Conservation (phyloP, 805 yeast species). For the Candida mattraensis region DNA sequence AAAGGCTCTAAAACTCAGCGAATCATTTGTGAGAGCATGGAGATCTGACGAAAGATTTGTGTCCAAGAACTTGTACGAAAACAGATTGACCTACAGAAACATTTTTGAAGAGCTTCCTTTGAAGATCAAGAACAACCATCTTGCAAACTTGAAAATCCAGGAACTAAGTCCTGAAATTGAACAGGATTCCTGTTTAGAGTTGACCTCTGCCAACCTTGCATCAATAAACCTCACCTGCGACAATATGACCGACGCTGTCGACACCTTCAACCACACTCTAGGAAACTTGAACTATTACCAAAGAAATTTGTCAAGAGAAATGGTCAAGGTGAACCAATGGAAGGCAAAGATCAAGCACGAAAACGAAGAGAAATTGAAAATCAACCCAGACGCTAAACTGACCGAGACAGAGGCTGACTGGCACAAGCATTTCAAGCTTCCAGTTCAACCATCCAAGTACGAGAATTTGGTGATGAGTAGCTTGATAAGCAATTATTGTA, state of each 20-base stretch:
- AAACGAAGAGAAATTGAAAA: slow-evolving; percentile 57
- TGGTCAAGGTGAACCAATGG: slow-evolving; percentile 71
- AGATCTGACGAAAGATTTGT: slow-evolving; percentile 59
- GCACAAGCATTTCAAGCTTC: slow-evolving; percentile 63
- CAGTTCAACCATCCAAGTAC: slow-evolving; percentile 72
- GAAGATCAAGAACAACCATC: slow-evolving; percentile 62
- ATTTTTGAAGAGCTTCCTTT: slow-evolving; percentile 73
- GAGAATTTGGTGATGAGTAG: slow-evolving; percentile 69
- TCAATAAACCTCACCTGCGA: slow-evolving; percentile 51
- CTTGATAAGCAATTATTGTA: slow-evolving; percentile 68
- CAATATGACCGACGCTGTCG: slow-evolving; percentile 64
- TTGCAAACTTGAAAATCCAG: slow-evolving; percentile 43
- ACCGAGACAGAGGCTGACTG: slow-evolving; percentile 57
- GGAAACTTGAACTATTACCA: slow-evolving; percentile 80
- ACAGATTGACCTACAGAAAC: slow-evolving; percentile 61
- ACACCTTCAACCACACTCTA: slow-evolving; percentile 74
- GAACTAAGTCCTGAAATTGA: slow-evolving; percentile 21
- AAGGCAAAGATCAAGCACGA: slow-evolving; percentile 67
- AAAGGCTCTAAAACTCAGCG: slow-evolving; percentile 68
- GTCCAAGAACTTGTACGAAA: slow-evolving; percentile 58
- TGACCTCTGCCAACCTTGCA: slow-evolving; percentile 42
- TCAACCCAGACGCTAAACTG: slow-evolving; percentile 49
- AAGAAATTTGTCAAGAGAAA: slow-evolving; percentile 70
- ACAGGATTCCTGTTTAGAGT: slow-evolving; percentile 31
- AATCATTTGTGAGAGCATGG: slow-evolving; percentile 52